Conservation (phyloP, 345 rosid species). For the Eucalyptus rudis region DNA sequence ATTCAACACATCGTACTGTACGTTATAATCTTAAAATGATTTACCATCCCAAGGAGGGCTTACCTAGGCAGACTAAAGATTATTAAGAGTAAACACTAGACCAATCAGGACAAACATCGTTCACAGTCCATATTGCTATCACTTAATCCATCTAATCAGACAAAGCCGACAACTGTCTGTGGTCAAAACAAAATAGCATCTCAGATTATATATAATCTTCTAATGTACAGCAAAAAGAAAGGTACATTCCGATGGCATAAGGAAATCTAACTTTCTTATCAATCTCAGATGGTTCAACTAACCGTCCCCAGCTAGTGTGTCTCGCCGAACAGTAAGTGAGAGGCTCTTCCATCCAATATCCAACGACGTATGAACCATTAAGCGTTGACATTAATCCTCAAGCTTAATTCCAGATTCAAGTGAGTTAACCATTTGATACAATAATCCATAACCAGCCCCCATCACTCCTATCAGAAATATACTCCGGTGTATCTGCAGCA, state of each 20-base stretch:
- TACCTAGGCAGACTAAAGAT: neutral
- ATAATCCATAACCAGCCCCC: neutral
- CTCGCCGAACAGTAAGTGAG: neutral
- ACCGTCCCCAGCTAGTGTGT: neutral
- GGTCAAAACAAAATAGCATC: neutral
- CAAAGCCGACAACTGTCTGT: neutral
- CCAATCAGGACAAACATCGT: neutral
- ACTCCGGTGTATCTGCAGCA: neutral
- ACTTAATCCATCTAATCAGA: neutral
- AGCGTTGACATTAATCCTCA: neutral
- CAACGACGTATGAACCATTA: neutral
- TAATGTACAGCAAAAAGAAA: neutral
- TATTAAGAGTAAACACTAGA: neutral
- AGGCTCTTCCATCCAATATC: neutral
- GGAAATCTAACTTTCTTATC: neutral
- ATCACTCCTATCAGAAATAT: neutral
- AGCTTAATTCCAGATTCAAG: neutral
- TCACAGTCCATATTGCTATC: neutral
- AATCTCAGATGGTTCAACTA: neutral
- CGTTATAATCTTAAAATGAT: neutral
- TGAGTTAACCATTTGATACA: neutral
- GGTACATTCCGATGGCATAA: neutral
- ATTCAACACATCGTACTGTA: neutral
- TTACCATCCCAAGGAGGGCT: neutral
- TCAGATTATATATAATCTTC: neutral